Conservation (phyloP, 441 rosid species). For the Brassica balearica region DNA sequence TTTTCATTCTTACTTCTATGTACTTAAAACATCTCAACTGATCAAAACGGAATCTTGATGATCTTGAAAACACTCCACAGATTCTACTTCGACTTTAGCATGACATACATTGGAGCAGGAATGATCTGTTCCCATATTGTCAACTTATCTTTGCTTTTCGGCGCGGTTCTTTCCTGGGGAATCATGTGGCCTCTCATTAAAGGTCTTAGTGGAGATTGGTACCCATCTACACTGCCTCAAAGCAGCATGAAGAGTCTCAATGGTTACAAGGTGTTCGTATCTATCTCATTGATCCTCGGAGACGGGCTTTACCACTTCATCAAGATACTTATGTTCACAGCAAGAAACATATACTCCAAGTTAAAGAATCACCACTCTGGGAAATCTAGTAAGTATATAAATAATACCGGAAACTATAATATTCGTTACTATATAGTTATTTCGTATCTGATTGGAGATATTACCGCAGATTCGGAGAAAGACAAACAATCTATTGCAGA, state of each 20-base stretch:
- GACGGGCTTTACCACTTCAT: constrained; percentile 96
- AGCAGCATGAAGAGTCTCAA: constrained; percentile 86
- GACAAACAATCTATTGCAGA: constrained; percentile 45
- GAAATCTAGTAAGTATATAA: constrained; percentile 56
- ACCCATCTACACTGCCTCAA: constrained; percentile 47
- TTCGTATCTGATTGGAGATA: constrained; percentile 21
- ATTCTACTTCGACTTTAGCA: constrained; percentile 89
- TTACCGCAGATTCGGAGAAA: constrained; percentile 28
- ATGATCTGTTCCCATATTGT: constrained; percentile 93
- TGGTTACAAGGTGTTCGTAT: constrained; percentile 95
- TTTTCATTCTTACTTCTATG: neutral
- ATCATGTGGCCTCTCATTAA: constrained; percentile 87
- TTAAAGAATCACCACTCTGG: constrained; percentile 41
- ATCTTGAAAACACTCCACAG: constrained; percentile 49
- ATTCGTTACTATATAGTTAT: neutral
- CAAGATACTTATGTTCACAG: constrained; percentile 70
- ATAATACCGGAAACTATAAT: neutral
- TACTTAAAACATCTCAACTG: neutral
- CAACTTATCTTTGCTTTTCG: constrained; percentile 79
- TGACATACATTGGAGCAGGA: constrained; percentile 90
- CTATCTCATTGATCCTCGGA: constrained; percentile 85
- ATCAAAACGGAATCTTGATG: constrained; percentile 39
- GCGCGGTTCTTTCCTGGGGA: constrained; percentile 90
- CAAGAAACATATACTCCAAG: constrained; percentile 53
- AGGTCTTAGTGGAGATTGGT: constrained; percentile 82